Percentiles rank a stretch among this genome's conserved stretches.
Conservation (phyloP, 768 basidiomycete species). For the Russula compacta region DNA sequence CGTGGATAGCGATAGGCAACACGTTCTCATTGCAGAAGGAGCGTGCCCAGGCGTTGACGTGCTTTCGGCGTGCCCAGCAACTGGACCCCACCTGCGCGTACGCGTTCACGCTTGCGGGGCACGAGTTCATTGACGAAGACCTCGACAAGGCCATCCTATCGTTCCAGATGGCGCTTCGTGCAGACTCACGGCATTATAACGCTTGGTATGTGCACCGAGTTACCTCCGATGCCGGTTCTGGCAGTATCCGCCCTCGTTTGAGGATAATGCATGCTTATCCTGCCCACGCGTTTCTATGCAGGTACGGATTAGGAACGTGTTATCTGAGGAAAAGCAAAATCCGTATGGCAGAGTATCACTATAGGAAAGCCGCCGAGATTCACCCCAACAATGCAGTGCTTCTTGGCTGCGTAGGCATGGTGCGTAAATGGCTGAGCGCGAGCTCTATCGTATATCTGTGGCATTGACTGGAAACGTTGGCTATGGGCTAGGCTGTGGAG, state of each 20-base stretch:
- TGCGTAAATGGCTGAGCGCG: constrained; percentile 35
- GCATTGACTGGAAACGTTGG: constrained; percentile 14
- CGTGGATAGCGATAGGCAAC: constrained; percentile 97
- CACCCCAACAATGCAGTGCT: constrained; percentile 95
- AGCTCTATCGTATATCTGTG: not conserved
- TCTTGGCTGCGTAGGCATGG: constrained; percentile 92
- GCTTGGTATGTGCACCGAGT: constrained; percentile 66
- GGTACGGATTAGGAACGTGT: constrained; percentile 98
- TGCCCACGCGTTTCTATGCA: constrained; percentile 28
- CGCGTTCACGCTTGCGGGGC: constrained; percentile 92
- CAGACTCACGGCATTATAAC: constrained; percentile 91
- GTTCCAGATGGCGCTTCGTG: constrained; percentile 86
- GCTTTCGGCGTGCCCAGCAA: constrained; percentile 86
- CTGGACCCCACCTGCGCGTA: constrained; percentile 88
- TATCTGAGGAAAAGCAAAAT: constrained; percentile 93
- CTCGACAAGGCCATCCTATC: constrained; percentile 84
- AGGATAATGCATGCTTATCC: constrained; percentile 15
- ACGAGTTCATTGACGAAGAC: constrained; percentile 96
- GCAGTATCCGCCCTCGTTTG: not conserved
- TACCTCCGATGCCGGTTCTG: constrained; percentile 12
- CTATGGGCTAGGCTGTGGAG: constrained; percentile 66
- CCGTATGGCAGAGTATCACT: constrained; percentile 93
- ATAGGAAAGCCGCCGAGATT: constrained; percentile 83
- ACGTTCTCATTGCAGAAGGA: constrained; percentile 93
- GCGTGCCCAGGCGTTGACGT: constrained; percentile 83